phyloP scores from a whole-genome alignment of 2,329 filamentous ascomycete species.

The Lachnellula hyalina region DNA sequence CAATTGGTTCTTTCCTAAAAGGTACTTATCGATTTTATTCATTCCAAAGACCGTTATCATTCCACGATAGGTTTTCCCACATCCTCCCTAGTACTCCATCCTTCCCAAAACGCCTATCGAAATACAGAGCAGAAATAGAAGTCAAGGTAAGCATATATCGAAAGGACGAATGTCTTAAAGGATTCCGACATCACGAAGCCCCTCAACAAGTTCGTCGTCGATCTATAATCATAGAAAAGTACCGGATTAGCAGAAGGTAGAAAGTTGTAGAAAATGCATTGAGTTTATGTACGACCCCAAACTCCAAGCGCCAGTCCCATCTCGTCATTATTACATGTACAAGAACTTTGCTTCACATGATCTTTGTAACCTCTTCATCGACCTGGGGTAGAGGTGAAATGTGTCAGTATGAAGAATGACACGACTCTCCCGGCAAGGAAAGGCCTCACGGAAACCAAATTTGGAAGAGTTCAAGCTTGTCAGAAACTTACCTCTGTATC shows the following conservation, averaged over 20 bases:
- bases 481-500: constrained; percentile 83
- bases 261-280: constrained; percentile 3
- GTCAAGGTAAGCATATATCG: too few relatives aligned
- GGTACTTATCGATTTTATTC: not conserved
- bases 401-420: constrained; percentile 43
- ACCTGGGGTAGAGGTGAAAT: constrained; percentile 40
- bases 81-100: not conserved
- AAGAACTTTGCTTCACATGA: constrained; percentile 29
- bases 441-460: not conserved
- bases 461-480: constrained; percentile 3
- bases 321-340: constrained; percentile 12
- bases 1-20: not conserved
- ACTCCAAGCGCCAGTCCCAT: constrained; percentile 9
- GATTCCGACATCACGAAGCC: not conserved
- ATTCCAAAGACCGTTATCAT: not conserved
- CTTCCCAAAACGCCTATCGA: not conserved
- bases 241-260: constrained; percentile 4
- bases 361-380: constrained; percentile 34
- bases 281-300: constrained; percentile 5
- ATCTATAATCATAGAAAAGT: constrained; percentile 4
- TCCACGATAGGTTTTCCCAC: not conserved
- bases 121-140: too few relatives aligned
- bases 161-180: not conserved
- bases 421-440: not conserved
- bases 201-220: constrained; percentile 3